phyloP scores from a whole-genome alignment of 768 basidiomycete genomes.

The Mycena epipterygia region DNA sequence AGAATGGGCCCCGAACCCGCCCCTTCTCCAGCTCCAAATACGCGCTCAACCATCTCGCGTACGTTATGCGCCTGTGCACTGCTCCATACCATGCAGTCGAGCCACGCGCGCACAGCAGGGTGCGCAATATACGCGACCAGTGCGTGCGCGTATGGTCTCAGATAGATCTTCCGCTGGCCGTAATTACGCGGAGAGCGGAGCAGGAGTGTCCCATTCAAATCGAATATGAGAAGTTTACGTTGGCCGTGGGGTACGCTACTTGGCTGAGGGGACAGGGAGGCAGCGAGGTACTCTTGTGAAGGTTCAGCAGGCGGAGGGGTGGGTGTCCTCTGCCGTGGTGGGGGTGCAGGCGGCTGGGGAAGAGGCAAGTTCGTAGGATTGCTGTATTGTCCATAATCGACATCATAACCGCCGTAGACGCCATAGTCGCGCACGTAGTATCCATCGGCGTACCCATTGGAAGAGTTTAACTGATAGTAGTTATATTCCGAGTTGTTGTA shows the following conservation, averaged over 20 bases:
- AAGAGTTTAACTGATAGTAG: constrained; percentile 1
- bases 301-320: constrained; percentile 26
- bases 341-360: background rate
- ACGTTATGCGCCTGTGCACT: constrained; percentile 74
- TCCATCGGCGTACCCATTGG: background rate
- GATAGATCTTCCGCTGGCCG: constrained; percentile 30
- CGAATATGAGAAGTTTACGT: constrained; percentile 67
- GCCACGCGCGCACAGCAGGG: constrained; percentile 57
- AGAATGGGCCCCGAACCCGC: constrained; percentile 46
- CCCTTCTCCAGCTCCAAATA: constrained; percentile 52
- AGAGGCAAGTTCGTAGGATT: background rate
- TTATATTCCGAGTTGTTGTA: constrained; percentile 12
- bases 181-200: constrained; percentile 57
- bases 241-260: constrained; percentile 8
- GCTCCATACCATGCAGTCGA: constrained; percentile 77
- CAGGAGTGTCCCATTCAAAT: constrained; percentile 67
- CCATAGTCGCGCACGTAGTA: constrained; percentile 3
- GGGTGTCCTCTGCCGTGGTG: constrained; percentile 14
- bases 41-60: constrained; percentile 62
- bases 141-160: constrained; percentile 60
- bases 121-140: constrained; percentile 64
- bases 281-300: constrained; percentile 21
- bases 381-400: background rate
- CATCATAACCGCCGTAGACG: background rate
- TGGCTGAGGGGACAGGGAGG: constrained; percentile 17